Percentiles rank a stretch among this genome's conserved stretches.
Evolutionary conservation across 805 yeast genomes (phyloP).

Genomic region (Saccharomycopsis olivae): DNA sequence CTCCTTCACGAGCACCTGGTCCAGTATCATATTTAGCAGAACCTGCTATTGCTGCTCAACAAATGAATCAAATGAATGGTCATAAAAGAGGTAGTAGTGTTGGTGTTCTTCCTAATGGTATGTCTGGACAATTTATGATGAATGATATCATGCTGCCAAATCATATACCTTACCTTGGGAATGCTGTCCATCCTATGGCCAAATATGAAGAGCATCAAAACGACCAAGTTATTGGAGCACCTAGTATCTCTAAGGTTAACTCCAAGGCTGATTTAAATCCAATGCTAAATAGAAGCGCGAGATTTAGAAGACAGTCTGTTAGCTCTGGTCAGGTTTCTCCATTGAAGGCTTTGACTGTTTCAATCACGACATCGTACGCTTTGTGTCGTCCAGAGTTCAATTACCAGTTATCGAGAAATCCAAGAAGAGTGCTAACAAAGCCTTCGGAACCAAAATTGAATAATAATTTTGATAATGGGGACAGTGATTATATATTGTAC

Average conservation of each 20-base stretch:
- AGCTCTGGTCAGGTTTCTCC: constrained; percentile 63
- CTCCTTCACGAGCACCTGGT: constrained; percentile 36
- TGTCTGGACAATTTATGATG: constrained; percentile 7
- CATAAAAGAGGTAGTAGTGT: constrained; percentile 19
- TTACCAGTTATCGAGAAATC: constrained; percentile 77
- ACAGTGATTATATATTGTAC: constrained; percentile 82
- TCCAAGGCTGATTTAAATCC: constrained; percentile 50
- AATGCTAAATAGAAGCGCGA: constrained; percentile 47
- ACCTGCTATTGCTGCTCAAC: constrained; percentile 3
- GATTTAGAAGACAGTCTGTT: constrained; percentile 59
- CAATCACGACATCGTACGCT: constrained; percentile 68
- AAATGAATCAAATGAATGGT: not conserved
- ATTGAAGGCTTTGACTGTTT: constrained; percentile 63
- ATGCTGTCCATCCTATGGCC: constrained; percentile 18
- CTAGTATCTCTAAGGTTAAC: constrained; percentile 35
- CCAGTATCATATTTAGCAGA: constrained; percentile 29
- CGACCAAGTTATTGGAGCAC: constrained; percentile 26
- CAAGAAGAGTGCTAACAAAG: constrained; percentile 84
- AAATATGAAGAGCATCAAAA: constrained; percentile 16
- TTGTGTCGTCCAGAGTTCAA: constrained; percentile 79
- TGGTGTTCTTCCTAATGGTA: constrained; percentile 2
- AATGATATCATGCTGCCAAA: constrained; percentile 17
- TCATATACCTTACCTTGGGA: constrained; percentile 6
- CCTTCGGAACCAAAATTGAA: constrained; percentile 77
- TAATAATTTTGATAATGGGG: constrained; percentile 80